Evolutionary conservation across 169 alveolate species (phyloP).

Genomic region (Sarcocystis neurona): DNA sequence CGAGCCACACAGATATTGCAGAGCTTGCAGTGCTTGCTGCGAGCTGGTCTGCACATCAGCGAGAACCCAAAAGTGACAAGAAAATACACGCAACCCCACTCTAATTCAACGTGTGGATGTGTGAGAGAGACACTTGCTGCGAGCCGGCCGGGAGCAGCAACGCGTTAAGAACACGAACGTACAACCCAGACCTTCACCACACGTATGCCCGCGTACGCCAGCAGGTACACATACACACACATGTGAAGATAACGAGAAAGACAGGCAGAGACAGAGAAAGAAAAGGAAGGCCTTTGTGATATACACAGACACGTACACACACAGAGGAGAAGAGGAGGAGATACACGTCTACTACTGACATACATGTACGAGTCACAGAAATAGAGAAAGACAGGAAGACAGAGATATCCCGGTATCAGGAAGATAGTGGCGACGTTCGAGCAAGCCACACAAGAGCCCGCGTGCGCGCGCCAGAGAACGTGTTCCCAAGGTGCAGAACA

Average conservation of each 20-base stretch:
- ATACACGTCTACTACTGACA: too few relatives aligned
- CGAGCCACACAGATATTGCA: slow-evolving; percentile 80
- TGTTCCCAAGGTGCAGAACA: too few relatives aligned
- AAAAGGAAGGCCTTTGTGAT: neutral
- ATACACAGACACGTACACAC: neutral
- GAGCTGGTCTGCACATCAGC: slow-evolving; percentile 69
- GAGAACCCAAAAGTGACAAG: neutral
- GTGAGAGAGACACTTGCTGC: too few relatives aligned
- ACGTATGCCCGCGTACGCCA: too few relatives aligned
- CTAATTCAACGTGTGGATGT: too few relatives aligned
- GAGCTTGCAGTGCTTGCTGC: slow-evolving; percentile 79
- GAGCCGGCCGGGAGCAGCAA: too few relatives aligned
- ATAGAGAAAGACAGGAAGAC: neutral
- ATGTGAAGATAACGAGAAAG: too few relatives aligned
- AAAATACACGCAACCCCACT: neutral
- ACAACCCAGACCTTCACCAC: too few relatives aligned
- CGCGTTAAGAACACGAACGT: too few relatives aligned
- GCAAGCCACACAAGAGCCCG: neutral
- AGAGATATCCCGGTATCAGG: neutral
- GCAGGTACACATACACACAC: too few relatives aligned
- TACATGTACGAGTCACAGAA: too few relatives aligned
- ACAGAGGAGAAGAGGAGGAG: neutral
- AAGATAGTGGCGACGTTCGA: neutral
- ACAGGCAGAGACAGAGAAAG: neutral
- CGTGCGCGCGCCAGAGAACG: neutral